Evolutionary conservation across 176 grass and related monocot species (phyloP).

Genomic region (Musa itinerans): DNA sequence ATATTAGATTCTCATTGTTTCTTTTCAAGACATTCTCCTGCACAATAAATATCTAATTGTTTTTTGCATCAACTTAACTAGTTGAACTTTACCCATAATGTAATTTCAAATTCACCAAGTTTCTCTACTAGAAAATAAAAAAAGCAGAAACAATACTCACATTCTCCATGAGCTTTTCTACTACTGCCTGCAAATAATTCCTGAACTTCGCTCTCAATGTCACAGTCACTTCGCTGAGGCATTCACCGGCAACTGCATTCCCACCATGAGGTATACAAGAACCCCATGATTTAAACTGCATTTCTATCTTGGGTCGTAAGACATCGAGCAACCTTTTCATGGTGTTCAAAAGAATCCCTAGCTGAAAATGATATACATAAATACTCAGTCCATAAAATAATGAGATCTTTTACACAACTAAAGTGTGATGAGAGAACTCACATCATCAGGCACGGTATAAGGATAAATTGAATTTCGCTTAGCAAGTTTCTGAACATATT

Average conservation of each 20-base stretch:
- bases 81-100: background rate
- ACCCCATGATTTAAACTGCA: slow-evolving; percentile 87
- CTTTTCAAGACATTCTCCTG: too few species aligned
- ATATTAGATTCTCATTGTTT: too few species aligned
- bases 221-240: slow-evolving; percentile 77
- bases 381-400: background rate
- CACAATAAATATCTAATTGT: too few species aligned
- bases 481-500: slow-evolving; percentile 88
- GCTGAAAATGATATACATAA: slow-evolving; percentile 37
- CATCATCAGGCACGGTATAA: slow-evolving; percentile 75
- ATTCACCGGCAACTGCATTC: slow-evolving; percentile 56
- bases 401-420: background rate
- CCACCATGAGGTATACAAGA: slow-evolving; percentile 80
- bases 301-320: slow-evolving; percentile 67
- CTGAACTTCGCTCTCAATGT: slow-evolving; percentile 89
- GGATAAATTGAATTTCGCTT: slow-evolving; percentile 70
- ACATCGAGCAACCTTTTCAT: slow-evolving; percentile 91
- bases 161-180: slow-evolving; percentile 90
- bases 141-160: slow-evolving; percentile 35
- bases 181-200: slow-evolving; percentile 90
- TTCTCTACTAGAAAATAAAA: background rate
- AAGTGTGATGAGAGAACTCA: slow-evolving; percentile 34
- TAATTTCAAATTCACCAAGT: background rate
- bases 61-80: background rate
- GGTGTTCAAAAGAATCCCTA: slow-evolving; percentile 94